Percentiles rank a stretch among this genome's conserved stretches.
phyloP scores from a whole-genome alignment of 345 rosid genomes.

The Syzygium oleosum region DNA sequence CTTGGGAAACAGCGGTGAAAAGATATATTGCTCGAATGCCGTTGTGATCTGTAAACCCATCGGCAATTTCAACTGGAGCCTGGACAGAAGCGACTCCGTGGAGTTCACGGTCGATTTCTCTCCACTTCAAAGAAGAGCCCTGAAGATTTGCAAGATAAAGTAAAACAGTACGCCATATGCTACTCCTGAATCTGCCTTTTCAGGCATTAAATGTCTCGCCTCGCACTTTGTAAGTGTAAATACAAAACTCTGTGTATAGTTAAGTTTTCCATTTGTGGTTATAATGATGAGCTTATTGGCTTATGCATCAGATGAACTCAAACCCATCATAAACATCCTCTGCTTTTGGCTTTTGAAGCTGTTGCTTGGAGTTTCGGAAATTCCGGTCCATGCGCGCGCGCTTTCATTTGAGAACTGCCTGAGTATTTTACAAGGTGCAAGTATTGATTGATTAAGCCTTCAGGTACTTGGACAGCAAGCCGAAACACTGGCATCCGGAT shows the following conservation, averaged over 20 bases:
- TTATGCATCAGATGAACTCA: background rate
- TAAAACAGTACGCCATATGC: constrained; percentile 28
- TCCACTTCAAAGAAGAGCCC: constrained; percentile 49
- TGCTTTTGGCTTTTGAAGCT: background rate
- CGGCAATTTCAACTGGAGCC: constrained; percentile 59
- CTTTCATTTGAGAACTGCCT: background rate
- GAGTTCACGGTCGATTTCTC: constrained; percentile 43
- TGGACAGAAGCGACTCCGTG: constrained; percentile 53
- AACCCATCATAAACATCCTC: background rate
- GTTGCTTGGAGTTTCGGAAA: background rate
- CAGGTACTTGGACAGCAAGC: constrained; percentile 61
- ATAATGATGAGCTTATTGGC: background rate
- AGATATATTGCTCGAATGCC: constrained; percentile 48
- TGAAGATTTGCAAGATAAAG: constrained; percentile 30
- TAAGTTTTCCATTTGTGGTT: background rate
- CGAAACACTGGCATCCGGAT: constrained; percentile 44
- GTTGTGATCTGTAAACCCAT: constrained; percentile 45
- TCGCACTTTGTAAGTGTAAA: no score
- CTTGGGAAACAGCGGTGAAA: constrained; percentile 55
- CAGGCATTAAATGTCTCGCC: background rate
- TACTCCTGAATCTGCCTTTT: background rate
- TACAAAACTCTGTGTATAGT: background rate
- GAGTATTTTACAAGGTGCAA: rapidly evolving
- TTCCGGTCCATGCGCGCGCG: background rate
- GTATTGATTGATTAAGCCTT: background rate